Evolutionary conservation across 2,329 filamentous ascomycete genomes (phyloP).

Genomic region (Leptographium procerum): DNA sequence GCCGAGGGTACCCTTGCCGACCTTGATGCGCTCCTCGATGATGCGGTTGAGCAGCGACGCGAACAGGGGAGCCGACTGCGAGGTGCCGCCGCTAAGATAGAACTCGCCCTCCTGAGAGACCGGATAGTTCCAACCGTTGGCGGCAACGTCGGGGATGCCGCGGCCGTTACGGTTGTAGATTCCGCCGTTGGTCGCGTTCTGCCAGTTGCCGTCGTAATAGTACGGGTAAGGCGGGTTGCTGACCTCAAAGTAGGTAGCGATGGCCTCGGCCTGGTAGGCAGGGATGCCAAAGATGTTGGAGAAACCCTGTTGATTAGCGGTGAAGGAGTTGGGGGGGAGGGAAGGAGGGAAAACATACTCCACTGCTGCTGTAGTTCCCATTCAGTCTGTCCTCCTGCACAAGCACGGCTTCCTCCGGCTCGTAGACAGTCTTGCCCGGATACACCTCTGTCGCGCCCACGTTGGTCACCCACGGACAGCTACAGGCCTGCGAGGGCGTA

Average conservation of each 20-base stretch:
- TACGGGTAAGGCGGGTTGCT: slow-evolving; percentile 23
- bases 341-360: neutral
- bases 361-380: slow-evolving; percentile 2
- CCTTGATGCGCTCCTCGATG: slow-evolving; percentile 47
- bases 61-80: slow-evolving; percentile 38
- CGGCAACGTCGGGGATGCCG: slow-evolving; percentile 14
- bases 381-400: neutral
- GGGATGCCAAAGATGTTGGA: slow-evolving; percentile 30
- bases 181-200: slow-evolving; percentile 9
- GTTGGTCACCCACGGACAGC: slow-evolving; percentile 35
- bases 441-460: slow-evolving; percentile 37
- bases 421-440: slow-evolving; percentile 21
- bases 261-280: slow-evolving; percentile 30
- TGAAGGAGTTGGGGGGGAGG: neutral
- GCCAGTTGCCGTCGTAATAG: slow-evolving; percentile 20
- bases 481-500: slow-evolving; percentile 6
- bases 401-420: slow-evolving; percentile 9
- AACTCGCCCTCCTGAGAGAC: neutral
- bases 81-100: slow-evolving; percentile 5
- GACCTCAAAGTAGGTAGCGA: slow-evolving; percentile 13
- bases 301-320: slow-evolving; percentile 28
- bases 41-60: slow-evolving; percentile 36
- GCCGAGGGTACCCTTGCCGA: slow-evolving; percentile 28
- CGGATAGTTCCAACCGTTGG: slow-evolving; percentile 12
- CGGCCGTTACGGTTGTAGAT: slow-evolving; percentile 16